phyloP scores from a whole-genome alignment of 2,329 filamentous ascomycete genomes.

The Fusarium compactum region DNA sequence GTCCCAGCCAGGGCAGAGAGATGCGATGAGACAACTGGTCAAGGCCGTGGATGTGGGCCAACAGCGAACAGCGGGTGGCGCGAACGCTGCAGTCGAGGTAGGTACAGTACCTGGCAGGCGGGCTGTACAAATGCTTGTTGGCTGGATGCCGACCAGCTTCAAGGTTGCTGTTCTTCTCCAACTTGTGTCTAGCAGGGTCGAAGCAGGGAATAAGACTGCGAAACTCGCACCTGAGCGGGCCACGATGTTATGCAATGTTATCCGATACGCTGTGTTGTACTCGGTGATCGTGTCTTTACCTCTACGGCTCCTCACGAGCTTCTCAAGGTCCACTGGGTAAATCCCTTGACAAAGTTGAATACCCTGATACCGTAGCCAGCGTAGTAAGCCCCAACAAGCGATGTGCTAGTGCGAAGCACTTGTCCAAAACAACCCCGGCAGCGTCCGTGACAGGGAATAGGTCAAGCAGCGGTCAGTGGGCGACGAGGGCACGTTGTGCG shows the following conservation, averaged over 20 bases:
- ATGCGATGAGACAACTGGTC: slow-evolving; percentile 33
- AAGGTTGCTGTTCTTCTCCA: slow-evolving; percentile 31
- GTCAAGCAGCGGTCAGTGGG: slow-evolving; percentile 49
- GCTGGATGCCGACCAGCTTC: slow-evolving; percentile 16
- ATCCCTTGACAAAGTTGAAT: slow-evolving; percentile 22
- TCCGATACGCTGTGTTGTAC: slow-evolving; percentile 20
- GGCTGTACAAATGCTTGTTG: slow-evolving; percentile 31
- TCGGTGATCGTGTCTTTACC: slow-evolving; percentile 33
- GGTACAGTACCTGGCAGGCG: slow-evolving; percentile 37
- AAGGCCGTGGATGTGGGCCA: slow-evolving; percentile 39
- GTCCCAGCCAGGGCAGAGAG: slow-evolving; percentile 18
- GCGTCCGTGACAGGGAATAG: slow-evolving; percentile 41
- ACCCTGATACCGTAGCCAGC: neutral
- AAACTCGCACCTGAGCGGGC: slow-evolving; percentile 3
- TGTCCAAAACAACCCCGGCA: slow-evolving; percentile 43
- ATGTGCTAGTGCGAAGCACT: slow-evolving; percentile 43
- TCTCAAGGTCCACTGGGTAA: slow-evolving; percentile 31
- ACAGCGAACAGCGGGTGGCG: slow-evolving; percentile 48
- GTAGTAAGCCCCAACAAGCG: slow-evolving; percentile 37
- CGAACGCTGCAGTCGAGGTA: slow-evolving; percentile 45
- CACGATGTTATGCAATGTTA: slow-evolving; percentile 19
- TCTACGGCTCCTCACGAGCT: slow-evolving; percentile 19
- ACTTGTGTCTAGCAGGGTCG: slow-evolving; percentile 9
- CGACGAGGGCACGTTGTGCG: slow-evolving; percentile 34
- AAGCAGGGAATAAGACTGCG: slow-evolving; percentile 9